phyloP scores from a whole-genome alignment of 1,284 basidiomycete species.

The Moesziomyces sp. region DNA sequence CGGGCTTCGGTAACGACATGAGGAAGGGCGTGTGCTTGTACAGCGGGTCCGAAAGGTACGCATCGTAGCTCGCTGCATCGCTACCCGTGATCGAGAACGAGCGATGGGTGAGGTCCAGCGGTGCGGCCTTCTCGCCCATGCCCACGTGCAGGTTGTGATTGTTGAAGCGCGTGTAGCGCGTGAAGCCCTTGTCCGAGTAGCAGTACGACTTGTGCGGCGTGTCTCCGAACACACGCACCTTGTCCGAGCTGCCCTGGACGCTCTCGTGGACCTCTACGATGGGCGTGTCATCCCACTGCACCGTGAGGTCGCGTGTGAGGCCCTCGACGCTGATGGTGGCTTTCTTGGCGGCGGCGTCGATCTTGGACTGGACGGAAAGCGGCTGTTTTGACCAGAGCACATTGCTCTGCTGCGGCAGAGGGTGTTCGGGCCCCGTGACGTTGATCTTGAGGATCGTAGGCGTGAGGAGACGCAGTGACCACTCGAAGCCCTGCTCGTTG shows the following conservation, averaged over 20 bases:
- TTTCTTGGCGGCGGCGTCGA: slow-evolving; percentile 40
- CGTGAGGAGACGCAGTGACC: slow-evolving; percentile 66
- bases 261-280: slow-evolving; percentile 60
- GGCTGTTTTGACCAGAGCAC: slow-evolving; percentile 59
- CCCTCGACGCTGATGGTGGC: slow-evolving; percentile 46
- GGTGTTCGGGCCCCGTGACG: slow-evolving; percentile 67
- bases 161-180: slow-evolving; percentile 50
- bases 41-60: slow-evolving; percentile 69
- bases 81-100: slow-evolving; percentile 66
- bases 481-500: slow-evolving; percentile 63
- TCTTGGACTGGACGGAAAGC: slow-evolving; percentile 57
- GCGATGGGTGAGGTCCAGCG: slow-evolving; percentile 67
- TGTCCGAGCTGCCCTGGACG: slow-evolving; percentile 36
- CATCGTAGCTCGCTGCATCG: slow-evolving; percentile 69
- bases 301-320: slow-evolving; percentile 34
- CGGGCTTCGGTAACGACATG: slow-evolving; percentile 63
- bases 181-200: slow-evolving; percentile 68
- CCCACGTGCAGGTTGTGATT: slow-evolving; percentile 67
- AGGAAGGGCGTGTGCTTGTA: slow-evolving; percentile 71
- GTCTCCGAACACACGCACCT: slow-evolving; percentile 64
- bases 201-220: slow-evolving; percentile 68
- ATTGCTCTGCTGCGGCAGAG: slow-evolving; percentile 68
- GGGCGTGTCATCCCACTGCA: slow-evolving; percentile 55
- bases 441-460: slow-evolving; percentile 65
- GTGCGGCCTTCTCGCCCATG: slow-evolving; percentile 69